These are phyloP conservation scores for Oryza punctata DNA, from an alignment of 176 grass and related monocot species.

Conservation along the genomic window DNA sequence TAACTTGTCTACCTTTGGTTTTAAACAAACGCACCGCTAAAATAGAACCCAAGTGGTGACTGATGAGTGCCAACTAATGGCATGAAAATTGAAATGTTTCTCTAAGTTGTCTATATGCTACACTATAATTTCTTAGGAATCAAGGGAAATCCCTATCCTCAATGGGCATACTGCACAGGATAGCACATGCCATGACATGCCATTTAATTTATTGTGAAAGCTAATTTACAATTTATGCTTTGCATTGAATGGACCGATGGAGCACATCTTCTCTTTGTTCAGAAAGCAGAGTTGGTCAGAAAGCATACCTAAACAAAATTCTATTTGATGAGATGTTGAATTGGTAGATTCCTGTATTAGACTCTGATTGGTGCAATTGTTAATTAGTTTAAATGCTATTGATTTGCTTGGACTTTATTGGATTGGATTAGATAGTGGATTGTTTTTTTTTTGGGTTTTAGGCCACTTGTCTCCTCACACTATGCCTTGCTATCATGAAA, in stretches of 20 bases:
- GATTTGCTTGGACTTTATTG: not conserved
- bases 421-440: not conserved
- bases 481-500: conserved; percentile 13
- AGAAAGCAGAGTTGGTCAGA: not conserved
- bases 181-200: not conserved
- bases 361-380: not conserved
- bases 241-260: not conserved
- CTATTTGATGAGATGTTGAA: conserved; percentile 12
- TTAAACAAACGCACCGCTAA: not conserved
- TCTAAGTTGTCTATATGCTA: not conserved
- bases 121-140: not conserved
- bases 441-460: not conserved
- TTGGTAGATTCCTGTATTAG: not conserved
- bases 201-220: not conserved
- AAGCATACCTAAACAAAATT: not conserved
- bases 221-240: not conserved
- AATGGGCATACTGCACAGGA: not conserved
- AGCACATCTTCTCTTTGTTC: not conserved
- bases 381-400: conserved; percentile 13
- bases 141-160: not conserved
- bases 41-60: not conserved
- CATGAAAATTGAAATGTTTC: not conserved
- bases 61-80: not conserved
- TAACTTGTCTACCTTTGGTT: conserved; percentile 15
- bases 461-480: not conserved